Evolutionary conservation across 257 asterid species (phyloP).

Genomic region (Lycium barbarum): DNA sequence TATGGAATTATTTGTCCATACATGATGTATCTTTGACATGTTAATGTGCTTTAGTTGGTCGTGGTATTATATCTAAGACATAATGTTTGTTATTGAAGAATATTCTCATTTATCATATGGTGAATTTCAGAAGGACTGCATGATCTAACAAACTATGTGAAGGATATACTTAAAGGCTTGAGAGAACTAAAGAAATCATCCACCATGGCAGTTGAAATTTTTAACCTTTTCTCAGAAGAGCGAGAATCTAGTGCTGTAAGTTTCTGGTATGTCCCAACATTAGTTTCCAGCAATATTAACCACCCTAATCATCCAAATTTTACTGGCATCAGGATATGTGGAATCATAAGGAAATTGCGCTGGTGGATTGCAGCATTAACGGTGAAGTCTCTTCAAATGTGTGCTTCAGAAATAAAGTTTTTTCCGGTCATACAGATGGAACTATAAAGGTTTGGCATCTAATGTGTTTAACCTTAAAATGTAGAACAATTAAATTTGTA

Average conservation of each 20-base stretch:
- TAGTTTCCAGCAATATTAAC: neutral
- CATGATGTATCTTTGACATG: neutral
- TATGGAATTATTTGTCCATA: neutral
- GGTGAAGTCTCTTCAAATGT: conserved; percentile 75
- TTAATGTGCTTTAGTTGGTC: conserved; percentile 8
- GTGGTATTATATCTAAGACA: neutral
- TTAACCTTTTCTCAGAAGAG: conserved; percentile 69
- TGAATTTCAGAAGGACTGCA: conserved; percentile 70
- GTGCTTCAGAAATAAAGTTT: conserved; percentile 58
- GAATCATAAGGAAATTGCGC: conserved; percentile 65
- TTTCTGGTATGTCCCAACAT: conserved; percentile 24
- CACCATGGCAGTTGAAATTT: conserved; percentile 70
- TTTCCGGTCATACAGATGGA: conserved; percentile 91
- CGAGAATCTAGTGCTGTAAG: conserved; percentile 74
- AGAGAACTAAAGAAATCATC: conserved; percentile 80
- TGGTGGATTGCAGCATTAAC: conserved; percentile 65
- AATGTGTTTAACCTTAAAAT: too few species aligned
- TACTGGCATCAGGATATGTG: conserved; percentile 67
- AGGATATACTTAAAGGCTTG: conserved; percentile 75
- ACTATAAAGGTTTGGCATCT: conserved; percentile 62
- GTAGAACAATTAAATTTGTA: too few species aligned
- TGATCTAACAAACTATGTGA: conserved; percentile 60
- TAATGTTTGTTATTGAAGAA: neutral
- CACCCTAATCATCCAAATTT: conserved; percentile 14
- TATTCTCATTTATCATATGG: conserved; percentile 23